Evolutionary conservation across 495 filamentous ascomycete species (phyloP).

Genomic region (Penicillium paxilli): DNA sequence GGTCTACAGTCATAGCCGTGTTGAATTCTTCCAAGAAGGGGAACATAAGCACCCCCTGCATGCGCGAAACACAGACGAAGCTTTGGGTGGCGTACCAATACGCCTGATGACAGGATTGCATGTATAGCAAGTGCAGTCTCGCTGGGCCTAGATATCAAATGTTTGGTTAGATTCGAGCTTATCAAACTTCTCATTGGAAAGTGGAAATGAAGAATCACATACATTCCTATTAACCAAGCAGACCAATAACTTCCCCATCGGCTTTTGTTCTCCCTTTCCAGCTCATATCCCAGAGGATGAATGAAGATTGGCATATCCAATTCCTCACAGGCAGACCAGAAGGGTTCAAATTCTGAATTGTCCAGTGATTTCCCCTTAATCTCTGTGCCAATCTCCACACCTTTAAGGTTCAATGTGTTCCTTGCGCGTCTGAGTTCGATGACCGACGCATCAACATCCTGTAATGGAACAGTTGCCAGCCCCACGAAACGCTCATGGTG

Average conservation of each 20-base stretch:
- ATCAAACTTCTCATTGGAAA: not conserved
- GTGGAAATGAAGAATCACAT: not conserved
- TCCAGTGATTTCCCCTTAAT: constrained; percentile 12
- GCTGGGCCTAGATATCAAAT: constrained; percentile 8
- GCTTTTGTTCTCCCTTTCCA: constrained; percentile 15
- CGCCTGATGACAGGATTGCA: constrained; percentile 13
- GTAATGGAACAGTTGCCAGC: constrained; percentile 20
- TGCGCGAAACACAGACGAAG: constrained; percentile 22
- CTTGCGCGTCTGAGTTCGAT: constrained; percentile 16
- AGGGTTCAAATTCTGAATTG: constrained; percentile 10
- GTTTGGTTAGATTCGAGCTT: not conserved
- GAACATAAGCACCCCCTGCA: constrained; percentile 17
- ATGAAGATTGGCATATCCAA: constrained; percentile 20
- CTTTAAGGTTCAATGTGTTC: constrained; percentile 10
- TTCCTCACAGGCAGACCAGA: constrained; percentile 20
- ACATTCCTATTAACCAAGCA: constrained; percentile 22
- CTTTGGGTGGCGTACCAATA: constrained; percentile 14
- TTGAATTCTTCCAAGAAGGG: constrained; percentile 22
- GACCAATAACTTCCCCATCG: constrained; percentile 22
- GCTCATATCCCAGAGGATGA: constrained; percentile 21
- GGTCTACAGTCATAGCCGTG: constrained; percentile 25
- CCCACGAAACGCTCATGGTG: constrained; percentile 18
- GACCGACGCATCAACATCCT: constrained; percentile 12
- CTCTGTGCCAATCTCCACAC: constrained; percentile 20
- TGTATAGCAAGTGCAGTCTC: constrained; percentile 23